A percentile compares a stretch with the other conserved stretches of the same genome.
Conservation (phyloP, 768 basidiomycete genomes). For the Rhodotorula babjevae region DNA sequence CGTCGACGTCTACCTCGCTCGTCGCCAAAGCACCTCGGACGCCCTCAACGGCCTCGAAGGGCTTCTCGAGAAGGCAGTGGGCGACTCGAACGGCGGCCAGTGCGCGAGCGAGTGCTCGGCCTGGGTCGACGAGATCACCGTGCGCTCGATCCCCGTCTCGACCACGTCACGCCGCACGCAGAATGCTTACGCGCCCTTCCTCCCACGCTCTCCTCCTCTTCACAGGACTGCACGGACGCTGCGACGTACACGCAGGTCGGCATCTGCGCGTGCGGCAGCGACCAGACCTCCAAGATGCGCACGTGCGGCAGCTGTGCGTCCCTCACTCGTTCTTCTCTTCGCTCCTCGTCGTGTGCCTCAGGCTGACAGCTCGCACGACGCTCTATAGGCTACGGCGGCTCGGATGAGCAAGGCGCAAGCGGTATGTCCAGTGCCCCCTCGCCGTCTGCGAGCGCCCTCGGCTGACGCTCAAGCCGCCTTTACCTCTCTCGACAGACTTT, state of each 20-base stretch:
- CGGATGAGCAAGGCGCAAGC: neutral
- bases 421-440: neutral
- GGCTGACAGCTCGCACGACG: neutral
- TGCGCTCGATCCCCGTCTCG: neutral
- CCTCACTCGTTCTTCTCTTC: rapidly evolving
- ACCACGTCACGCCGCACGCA: no score
- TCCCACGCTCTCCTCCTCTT: no score
- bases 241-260: neutral
- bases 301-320: neutral
- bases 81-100: neutral
- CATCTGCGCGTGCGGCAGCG: neutral
- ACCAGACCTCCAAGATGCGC: neutral
- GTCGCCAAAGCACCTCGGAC: neutral
- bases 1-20: neutral
- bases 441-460: no score
- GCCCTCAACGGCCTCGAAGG: neutral
- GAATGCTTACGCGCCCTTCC: no score
- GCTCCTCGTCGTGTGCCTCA: neutral
- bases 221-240: neutral
- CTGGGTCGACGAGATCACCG: neutral
- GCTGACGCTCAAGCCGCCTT: neutral
- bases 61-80: neutral
- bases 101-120: neutral
- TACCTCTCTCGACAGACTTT: neutral
- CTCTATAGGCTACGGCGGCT: neutral